Evolutionary conservation across 805 yeast genomes (phyloP).

Genomic region (Kazachstania bromeliacearum): DNA sequence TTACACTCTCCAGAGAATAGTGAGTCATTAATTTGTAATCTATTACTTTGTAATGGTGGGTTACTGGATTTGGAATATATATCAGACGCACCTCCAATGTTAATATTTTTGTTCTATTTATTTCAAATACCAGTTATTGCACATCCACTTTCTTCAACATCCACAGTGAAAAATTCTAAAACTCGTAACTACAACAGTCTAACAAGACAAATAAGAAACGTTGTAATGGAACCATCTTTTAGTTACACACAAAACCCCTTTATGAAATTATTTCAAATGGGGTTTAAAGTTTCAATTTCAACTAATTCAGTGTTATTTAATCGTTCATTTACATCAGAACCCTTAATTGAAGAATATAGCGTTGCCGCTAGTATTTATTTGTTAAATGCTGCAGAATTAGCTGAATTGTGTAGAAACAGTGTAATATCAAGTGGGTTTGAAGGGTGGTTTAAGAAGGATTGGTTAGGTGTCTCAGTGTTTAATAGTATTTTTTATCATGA

Average conservation of each 20-base stretch:
- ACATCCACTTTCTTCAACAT: constrained; percentile 20
- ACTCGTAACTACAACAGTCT: background rate
- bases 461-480: constrained; percentile 16
- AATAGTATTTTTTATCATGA: constrained; percentile 6
- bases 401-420: constrained; percentile 23
- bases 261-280: constrained; percentile 20
- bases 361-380: constrained; percentile 25
- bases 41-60: constrained; percentile 20
- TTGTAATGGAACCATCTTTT: background rate
- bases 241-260: constrained; percentile 19
- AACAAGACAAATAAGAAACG: constrained; percentile 1
- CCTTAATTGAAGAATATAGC: constrained; percentile 24
- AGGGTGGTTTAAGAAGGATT: constrained; percentile 22
- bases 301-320: constrained; percentile 21
- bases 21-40: constrained; percentile 20
- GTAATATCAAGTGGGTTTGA: constrained; percentile 20
- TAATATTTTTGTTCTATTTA: constrained; percentile 17
- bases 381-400: constrained; percentile 21
- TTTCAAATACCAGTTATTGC: constrained; percentile 21
- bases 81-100: constrained; percentile 13
- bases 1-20: constrained; percentile 16
- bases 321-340: constrained; percentile 23
- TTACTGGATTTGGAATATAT: constrained; percentile 18
- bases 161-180: background rate
- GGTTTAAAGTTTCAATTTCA: constrained; percentile 17